Base-by-base conservation (phyloP, 2,329 filamentous ascomycete species). In the Aureobasidium namibiae region DNA sequence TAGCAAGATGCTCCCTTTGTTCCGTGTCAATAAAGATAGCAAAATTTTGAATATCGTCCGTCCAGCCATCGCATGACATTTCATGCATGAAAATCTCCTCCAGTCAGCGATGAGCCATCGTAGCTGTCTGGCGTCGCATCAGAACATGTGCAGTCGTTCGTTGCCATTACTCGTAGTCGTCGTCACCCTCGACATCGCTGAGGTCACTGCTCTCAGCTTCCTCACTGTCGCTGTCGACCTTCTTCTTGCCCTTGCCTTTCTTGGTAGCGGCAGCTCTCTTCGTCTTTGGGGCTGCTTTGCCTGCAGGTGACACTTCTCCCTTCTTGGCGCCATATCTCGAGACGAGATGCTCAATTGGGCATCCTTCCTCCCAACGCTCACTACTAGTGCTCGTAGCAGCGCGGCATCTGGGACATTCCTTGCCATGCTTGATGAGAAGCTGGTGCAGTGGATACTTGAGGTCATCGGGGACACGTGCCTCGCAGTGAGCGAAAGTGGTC, bases 401-500 rank as follows among this genome's bases (percentile, higher is more conserved):
- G 45, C 80, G 74, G 67, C 84, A 87, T 44, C 83, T 71, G 0
- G 80, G 79, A 71, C 84, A 87, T 10, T 70, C 74, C 67, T 84
- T 86, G 2, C 84, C 84, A 69, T 87, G 84, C 48, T 75, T 77
- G 63, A 86, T 84, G 48, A 86, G 74, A 16, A 86, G 72, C 62
- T 84, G 76, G 69, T 86, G 84, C 8, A 87, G 73, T 16, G 81
- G 75, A 63, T 87, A 86, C 67, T 86, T 87, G 42, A 84, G 70
- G 59, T 83, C 74, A 65, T 86, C 80, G 2, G 84, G 84, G 21
- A 87, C 78, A 33, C 77, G 73, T 1, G 82, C 81, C 60, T 87
- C 82, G 62, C 83, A 78, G 67, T 86, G 84, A 3, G 75, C 77
- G 65, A 82, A 85, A 0, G 82, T 80, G 1, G 77, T 80, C 45